These are phyloP conservation scores for Podochytrium sp. DNA, from an alignment of 192 early-diverging fungal genomes.

Conservation along the genomic window DNA sequence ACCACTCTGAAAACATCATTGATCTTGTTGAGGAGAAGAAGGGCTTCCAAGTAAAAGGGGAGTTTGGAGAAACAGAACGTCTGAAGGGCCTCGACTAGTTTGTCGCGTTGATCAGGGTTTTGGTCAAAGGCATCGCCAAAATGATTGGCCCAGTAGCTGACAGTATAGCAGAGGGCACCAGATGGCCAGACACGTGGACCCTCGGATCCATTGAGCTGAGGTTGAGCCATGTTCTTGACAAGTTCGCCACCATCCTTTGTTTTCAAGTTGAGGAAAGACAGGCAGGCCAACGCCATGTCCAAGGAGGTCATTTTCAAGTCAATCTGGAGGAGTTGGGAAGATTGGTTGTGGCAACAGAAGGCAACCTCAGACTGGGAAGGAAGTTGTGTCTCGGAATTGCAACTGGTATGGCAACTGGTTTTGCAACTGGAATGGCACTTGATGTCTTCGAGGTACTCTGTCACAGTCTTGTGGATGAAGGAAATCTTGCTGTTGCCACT, in stretches of 20 bases:
- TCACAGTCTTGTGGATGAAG: neutral
- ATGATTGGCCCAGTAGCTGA: slow-evolving; percentile 3
- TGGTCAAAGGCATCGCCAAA: neutral
- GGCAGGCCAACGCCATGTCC: neutral
- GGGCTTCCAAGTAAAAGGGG: neutral
- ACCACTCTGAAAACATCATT: neutral
- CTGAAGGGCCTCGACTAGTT: neutral
- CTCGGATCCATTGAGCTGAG: neutral
- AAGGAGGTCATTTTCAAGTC: neutral
- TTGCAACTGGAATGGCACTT: neutral
- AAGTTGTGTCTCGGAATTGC: neutral
- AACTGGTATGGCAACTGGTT: neutral
- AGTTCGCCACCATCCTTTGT: neutral
- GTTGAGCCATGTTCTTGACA: neutral
- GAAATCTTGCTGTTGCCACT: neutral
- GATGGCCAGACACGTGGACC: neutral
- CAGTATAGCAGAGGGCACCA: neutral
- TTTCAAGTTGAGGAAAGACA: neutral
- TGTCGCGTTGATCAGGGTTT: neutral
- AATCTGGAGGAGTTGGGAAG: neutral
- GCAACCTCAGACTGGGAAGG: too few relatives aligned
- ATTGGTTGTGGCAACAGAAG: neutral
- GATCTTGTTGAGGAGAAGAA: neutral
- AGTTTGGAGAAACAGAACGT: neutral
- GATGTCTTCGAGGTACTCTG: neutral